Conservation (phyloP, 2,329 filamentous ascomycete genomes). For the Ophiobolus disseminans region DNA sequence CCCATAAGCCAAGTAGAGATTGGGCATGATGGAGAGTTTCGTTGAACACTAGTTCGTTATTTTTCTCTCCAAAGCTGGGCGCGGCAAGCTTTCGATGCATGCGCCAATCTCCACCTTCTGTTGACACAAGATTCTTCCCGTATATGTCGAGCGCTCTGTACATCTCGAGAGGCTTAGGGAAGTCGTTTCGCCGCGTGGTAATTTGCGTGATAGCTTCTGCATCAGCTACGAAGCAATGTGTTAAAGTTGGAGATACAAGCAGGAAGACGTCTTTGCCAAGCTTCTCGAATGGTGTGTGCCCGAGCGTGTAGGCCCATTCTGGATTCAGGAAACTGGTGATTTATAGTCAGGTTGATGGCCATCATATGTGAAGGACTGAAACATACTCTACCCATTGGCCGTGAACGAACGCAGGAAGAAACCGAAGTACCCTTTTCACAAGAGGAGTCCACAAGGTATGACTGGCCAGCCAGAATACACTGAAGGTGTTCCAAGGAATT, state of each 20-base stretch:
- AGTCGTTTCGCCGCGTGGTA: constrained; percentile 70
- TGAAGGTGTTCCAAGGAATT: constrained; percentile 56
- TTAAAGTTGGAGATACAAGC: constrained; percentile 64
- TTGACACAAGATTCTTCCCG: constrained; percentile 74
- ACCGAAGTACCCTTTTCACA: constrained; percentile 59
- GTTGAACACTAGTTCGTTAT: constrained; percentile 70
- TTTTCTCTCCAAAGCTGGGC: constrained; percentile 78
- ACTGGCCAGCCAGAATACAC: constrained; percentile 63
- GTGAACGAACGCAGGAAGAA: constrained; percentile 63
- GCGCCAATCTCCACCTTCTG: constrained; percentile 74
- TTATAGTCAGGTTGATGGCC: constrained; percentile 5
- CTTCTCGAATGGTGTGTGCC: constrained; percentile 64
- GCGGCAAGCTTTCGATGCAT: constrained; percentile 75
- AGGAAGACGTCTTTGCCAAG: constrained; percentile 69
- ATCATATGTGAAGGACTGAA: neutral
- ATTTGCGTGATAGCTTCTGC: constrained; percentile 72
- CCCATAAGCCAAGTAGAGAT: constrained; percentile 43
- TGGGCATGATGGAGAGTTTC: constrained; percentile 69
- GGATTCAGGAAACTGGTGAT: constrained; percentile 59
- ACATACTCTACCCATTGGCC: constrained; percentile 67
- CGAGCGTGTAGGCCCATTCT: constrained; percentile 66
- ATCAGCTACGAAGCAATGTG: constrained; percentile 65
- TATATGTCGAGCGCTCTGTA: constrained; percentile 70
- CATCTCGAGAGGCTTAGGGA: constrained; percentile 70
- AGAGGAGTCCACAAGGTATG: constrained; percentile 63